phyloP scores from a whole-genome alignment of 441 rosid species.

The Croton setiger region DNA sequence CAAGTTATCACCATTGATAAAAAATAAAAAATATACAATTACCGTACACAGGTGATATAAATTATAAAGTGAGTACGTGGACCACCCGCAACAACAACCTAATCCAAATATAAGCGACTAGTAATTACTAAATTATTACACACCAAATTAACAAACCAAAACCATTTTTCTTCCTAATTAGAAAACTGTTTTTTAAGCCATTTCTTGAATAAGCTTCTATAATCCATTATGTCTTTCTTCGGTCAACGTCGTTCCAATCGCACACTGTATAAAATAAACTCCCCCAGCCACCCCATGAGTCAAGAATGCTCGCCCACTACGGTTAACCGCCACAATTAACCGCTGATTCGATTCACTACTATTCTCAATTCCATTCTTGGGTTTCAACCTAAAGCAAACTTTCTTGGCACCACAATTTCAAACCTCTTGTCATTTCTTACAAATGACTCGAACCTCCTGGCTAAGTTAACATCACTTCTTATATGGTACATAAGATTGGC shows the following conservation, averaged over 20 bases:
- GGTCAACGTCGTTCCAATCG: constrained; percentile 27
- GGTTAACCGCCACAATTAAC: constrained; percentile 19
- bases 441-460: constrained; percentile 24
- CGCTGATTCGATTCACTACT: constrained; percentile 6
- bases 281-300: constrained; percentile 26
- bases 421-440: constrained; percentile 22
- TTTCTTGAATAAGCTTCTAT: constrained; percentile 31
- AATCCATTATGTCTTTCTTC: constrained; percentile 23
- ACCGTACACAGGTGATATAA: too few species aligned
- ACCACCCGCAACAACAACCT: too few species aligned
- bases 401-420: constrained; percentile 16
- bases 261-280: constrained; percentile 18
- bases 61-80: too few species aligned
- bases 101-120: too few species aligned
- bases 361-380: not conserved
- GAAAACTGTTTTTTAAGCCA: too few species aligned
- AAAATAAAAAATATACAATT: too few species aligned
- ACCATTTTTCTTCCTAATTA: too few species aligned
- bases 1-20: too few species aligned
- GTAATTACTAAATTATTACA: too few species aligned
- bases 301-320: constrained; percentile 25
- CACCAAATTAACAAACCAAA: too few species aligned
- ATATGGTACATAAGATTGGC: constrained; percentile 26
- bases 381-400: constrained; percentile 37
- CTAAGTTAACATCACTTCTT: constrained; percentile 28